Percentiles rank a stretch among this genome's conserved stretches.
Conservation (phyloP, 2,329 filamentous ascomycete species). For the Penicillium sp. region DNA sequence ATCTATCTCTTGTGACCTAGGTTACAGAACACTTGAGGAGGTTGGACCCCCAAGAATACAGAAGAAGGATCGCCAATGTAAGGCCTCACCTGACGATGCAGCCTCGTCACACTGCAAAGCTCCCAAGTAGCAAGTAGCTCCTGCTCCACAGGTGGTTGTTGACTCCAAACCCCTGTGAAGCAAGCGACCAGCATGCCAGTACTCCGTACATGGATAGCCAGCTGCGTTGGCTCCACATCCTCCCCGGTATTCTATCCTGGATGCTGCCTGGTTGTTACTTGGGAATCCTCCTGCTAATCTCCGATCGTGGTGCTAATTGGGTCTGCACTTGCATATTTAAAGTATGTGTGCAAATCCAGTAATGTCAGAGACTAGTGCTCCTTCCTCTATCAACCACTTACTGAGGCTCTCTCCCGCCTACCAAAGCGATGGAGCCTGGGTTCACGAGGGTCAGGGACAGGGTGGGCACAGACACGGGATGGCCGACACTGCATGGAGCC, state of each 20-base stretch:
- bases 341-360: background rate
- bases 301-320: constrained; percentile 1
- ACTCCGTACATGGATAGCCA: too few relatives aligned
- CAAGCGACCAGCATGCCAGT: background rate
- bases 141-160: background rate
- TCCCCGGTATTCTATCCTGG: background rate
- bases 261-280: background rate
- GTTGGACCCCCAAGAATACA: background rate
- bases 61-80: background rate
- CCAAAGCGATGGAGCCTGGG: constrained; percentile 7
- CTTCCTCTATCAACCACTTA: background rate
- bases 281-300: constrained; percentile 1
- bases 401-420: background rate
- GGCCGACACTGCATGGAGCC: constrained; percentile 24
- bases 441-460: constrained; percentile 13
- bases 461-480: constrained; percentile 25
- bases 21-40: background rate
- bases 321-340: background rate
- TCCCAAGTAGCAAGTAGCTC: background rate
- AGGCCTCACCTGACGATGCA: constrained; percentile 14
- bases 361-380: background rate
- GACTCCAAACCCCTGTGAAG: background rate
- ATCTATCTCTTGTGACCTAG: background rate
- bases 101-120: constrained; percentile 13
- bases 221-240: background rate